These are phyloP conservation scores for Sclerotinia borealis DNA, from an alignment of 2,329 filamentous ascomycete species.

Conservation along the genomic window DNA sequence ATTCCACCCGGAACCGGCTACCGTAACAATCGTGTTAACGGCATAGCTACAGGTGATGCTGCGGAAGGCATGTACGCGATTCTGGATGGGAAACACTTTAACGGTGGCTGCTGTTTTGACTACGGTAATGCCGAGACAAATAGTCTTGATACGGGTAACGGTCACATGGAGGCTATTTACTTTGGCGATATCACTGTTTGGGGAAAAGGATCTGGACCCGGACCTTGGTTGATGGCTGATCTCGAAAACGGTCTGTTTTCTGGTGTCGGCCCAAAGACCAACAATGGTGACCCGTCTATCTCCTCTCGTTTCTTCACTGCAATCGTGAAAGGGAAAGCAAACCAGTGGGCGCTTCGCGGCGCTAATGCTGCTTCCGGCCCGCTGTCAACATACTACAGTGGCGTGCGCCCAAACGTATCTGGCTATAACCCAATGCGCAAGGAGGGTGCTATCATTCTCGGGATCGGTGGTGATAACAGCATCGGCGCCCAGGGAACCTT, in stretches of 20 bases:
- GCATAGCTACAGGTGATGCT: conserved; percentile 48
- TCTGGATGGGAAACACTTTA: conserved; percentile 55
- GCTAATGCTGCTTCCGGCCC: conserved; percentile 48
- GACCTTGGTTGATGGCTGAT: conserved; percentile 65
- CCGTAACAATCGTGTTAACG: conserved; percentile 49
- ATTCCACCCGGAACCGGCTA: conserved; percentile 57
- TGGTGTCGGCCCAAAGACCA: conserved; percentile 40
- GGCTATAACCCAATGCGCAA: conserved; percentile 56
- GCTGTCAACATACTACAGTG: conserved; percentile 54
- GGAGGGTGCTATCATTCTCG: conserved; percentile 61
- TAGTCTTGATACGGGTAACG: conserved; percentile 49
- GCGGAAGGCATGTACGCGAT: conserved; percentile 56
- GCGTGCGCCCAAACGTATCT: conserved; percentile 42
- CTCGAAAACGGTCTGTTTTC: conserved; percentile 63
- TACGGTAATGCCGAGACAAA: conserved; percentile 52
- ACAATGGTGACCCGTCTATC: conserved; percentile 47
- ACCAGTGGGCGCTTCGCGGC: conserved; percentile 54
- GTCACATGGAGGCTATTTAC: conserved; percentile 66
- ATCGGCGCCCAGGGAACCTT: conserved; percentile 55
- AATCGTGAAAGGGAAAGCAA: conserved; percentile 48
- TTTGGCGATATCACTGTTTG: conserved; percentile 49
- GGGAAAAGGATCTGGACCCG: conserved; percentile 51
- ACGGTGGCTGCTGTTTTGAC: conserved; percentile 50
- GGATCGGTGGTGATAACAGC: conserved; percentile 59
- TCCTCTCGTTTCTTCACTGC: conserved; percentile 51